Evolutionary conservation across 768 basidiomycete species (phyloP), one percentile per base, ranked within the genome.

Genomic region (Sarcodon aspratus): DNA sequence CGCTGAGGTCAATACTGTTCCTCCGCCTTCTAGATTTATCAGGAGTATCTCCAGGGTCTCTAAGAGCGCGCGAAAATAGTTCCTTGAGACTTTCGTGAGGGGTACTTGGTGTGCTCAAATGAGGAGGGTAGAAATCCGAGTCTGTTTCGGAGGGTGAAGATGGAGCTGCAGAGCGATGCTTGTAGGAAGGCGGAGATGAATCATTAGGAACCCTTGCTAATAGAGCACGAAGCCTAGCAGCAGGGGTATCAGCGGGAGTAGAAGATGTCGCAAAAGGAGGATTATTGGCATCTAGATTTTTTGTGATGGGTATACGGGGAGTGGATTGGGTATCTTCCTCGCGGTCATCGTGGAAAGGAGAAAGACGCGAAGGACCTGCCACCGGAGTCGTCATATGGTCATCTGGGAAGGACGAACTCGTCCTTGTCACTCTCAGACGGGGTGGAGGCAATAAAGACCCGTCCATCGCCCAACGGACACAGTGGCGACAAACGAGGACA

Each of bases 1-100:
- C 79, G 55, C 80, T 80, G 7, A 62, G 58, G 55, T 78, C 78
- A 44, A 80, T 69, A 58, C 79, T 84, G 55, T 76, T 80, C 59
- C 78, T 65, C 48, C 78, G 65, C n/a, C 48, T 58, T 51, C 54
- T 63, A 17, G 33, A 33, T 53, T 80, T 85, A 58, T 73, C 71
- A 2, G 85, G 80, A 5, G 81, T 83, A 54, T 75, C 72, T 3
- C 76, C 80, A 1, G 82, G 73, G 17, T 82, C 79, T 36, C 79
- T 76, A 44, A 79, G 66, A 2, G 79, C 82, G 48, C 71, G 72
- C n/a, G 76, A 75, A 58, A 88, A 85, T 32, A 88, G 68, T 50
- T 77, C 72, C 58, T 71, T 82, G 43, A 87, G 58, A 59, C 71
- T 80, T 54, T 78, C 75, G 44, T 74, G 74, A 31, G 72, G 71